These are phyloP conservation scores for Starmerella kuoi DNA, from an alignment of 805 yeast genomes.

Conservation along the genomic window DNA sequence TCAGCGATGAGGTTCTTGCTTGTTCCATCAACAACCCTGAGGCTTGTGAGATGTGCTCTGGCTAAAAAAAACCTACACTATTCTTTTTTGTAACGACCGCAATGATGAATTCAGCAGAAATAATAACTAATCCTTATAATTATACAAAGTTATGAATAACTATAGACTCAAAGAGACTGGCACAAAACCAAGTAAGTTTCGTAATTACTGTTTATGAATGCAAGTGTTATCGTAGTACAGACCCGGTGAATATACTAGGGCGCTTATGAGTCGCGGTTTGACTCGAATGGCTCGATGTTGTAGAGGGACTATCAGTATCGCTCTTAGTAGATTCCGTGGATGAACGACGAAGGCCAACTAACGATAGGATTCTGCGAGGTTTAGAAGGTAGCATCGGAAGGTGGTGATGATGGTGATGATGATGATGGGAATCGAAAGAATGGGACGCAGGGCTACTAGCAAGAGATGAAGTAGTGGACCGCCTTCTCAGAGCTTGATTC, in stretches of 20 bases:
- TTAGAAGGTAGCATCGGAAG: no score
- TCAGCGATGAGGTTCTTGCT: conserved; percentile 84
- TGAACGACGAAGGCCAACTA: not conserved
- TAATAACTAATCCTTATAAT: not conserved
- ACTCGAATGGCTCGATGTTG: no score
- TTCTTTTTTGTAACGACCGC: conserved; percentile 1
- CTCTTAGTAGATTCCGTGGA: not conserved
- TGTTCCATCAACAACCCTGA: conserved; percentile 96
- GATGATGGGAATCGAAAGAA: not conserved
- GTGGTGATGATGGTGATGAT: not conserved
- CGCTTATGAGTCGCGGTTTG: no score
- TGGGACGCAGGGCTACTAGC: not conserved
- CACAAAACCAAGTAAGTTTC: no score
- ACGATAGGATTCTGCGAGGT: no score
- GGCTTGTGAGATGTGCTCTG: conserved; percentile 98
- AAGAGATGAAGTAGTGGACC: conserved; percentile 2
- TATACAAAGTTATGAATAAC: no score
- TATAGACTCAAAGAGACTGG: no score
- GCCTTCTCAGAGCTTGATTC: conserved; percentile 3
- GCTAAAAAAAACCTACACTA: conserved; percentile 34
- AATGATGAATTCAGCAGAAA: conserved; percentile 1
- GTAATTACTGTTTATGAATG: no score
- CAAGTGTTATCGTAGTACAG: no score
- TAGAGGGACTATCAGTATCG: no score
- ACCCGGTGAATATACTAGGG: no score